A percentile compares a stretch with the other conserved stretches of the same genome.
Evolutionary conservation across 2,329 filamentous ascomycete species (phyloP).

Genomic region (Colletotrichum horii): DNA sequence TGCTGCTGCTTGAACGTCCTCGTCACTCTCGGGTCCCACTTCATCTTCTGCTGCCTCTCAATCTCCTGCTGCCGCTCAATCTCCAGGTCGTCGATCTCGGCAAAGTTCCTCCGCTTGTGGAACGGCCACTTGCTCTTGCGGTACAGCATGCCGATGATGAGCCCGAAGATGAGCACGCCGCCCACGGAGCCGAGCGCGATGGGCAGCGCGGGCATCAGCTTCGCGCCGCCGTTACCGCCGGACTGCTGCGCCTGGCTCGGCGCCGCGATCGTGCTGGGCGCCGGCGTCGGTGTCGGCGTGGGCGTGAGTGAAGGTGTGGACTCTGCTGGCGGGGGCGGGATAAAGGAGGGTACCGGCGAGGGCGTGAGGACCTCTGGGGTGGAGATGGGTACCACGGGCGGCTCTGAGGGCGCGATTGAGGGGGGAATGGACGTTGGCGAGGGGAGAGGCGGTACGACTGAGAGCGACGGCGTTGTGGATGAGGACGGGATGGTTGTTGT

Average conservation of each 20-base stretch:
- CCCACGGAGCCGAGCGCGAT: constrained; percentile 20
- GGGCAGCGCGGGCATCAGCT: constrained; percentile 23
- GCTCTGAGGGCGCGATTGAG: not conserved
- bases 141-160: constrained; percentile 16
- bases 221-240: not conserved
- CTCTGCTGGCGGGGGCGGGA: not conserved
- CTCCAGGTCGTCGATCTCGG: constrained; percentile 15
- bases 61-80: constrained; percentile 17
- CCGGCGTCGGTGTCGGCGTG: not conserved
- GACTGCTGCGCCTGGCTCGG: constrained; percentile 8
- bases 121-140: constrained; percentile 18
- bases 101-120: not conserved
- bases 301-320: not conserved
- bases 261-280: not conserved
- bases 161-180: constrained; percentile 18
- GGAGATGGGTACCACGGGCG: not conserved
- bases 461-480: not conserved
- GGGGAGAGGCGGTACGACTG: not conserved
- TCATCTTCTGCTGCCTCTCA: constrained; percentile 13
- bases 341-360: not conserved
- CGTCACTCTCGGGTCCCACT: constrained; percentile 21
- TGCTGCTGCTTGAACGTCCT: not conserved
- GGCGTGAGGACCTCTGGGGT: not conserved
- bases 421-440: constrained; percentile 1
- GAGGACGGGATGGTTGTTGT: not conserved